Base-by-base conservation (phyloP, 208 protist genomes). In the Novymonas esmeraldas region DNA sequence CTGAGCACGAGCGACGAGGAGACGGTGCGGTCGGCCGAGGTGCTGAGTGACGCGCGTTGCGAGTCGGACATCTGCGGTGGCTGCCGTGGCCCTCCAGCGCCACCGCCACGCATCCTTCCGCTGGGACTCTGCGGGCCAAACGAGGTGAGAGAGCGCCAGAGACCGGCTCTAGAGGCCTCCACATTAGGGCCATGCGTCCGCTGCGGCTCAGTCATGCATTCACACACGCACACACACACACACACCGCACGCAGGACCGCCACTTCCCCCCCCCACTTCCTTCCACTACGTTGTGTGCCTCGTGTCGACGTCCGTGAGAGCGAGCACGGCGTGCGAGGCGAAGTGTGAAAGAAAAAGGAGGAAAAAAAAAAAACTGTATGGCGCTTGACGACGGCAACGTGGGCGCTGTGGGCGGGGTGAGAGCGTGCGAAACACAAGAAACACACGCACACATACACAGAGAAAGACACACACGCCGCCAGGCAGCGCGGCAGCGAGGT, bases 1-100 rank as follows among this genome's bases (percentile, higher is more conserved):
- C 69, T 75, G 26, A 75, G 34, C 20, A 29, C 52, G 38, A 68
- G 51, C 20, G 68, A 74, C 0, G 68, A 73, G 20, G 69, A 64
- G 18, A 52, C 6, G 3, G 20, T 36, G 24, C 56, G 56, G 18
- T 61, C 18, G 22, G 16, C 39, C 14, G 16, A 61, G 39, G 39
- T 33, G 28, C 26, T 22, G 2, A 48, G 56, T 16, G 39, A 34
- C 22, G 28, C 4, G 6, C 56, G 7, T 34, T 31, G 22, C 39
- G 56, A 46, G 39, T 34, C 46, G 2, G 24, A 24, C 16, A 38
- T 26, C 39, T 11, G 36, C 7, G 36, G 36, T 41, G 7, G 36
- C 36, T 41, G 36, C 36, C 36, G 56, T 61, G 31, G 54, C 20
- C 18, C 34, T 18, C 20, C 11, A 3, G 34, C 54, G n/a, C 3